A percentile compares a stretch with the other conserved stretches of the same genome.
Evolutionary conservation across 106 monocot species (phyloP).

Genomic region (Apostasia shenzhenica): DNA sequence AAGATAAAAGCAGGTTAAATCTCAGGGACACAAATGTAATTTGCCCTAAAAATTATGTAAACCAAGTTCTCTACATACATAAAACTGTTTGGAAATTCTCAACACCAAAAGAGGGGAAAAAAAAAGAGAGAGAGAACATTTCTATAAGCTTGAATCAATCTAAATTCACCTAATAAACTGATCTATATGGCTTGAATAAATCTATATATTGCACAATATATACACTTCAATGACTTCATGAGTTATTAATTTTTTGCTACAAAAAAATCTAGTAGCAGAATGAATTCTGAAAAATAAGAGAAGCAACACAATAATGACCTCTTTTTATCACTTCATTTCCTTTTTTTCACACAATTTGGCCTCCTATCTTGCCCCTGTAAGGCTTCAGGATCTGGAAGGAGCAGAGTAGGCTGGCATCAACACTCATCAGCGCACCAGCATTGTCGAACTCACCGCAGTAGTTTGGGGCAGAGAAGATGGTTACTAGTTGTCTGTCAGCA

Average conservation of each 20-base stretch:
- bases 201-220: neutral
- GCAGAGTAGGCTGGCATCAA: constrained; percentile 43
- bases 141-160: too few species aligned
- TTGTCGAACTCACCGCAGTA: constrained; percentile 10
- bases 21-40: too few species aligned
- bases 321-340: neutral
- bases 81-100: too few species aligned
- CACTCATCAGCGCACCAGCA: constrained; percentile 49
- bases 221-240: neutral
- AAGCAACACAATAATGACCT: neutral
- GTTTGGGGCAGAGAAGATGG: neutral
- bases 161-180: too few species aligned
- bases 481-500: constrained; percentile 39
- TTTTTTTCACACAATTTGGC: neutral
- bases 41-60: too few species aligned
- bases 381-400: constrained; percentile 57
- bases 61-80: too few species aligned
- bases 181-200: too few species aligned
- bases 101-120: too few species aligned
- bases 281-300: neutral
- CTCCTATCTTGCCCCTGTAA: constrained; percentile 21
- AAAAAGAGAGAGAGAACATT: too few species aligned
- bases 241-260: neutral
- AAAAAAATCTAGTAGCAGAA: neutral
- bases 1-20: too few species aligned